Evolutionary conservation across 371 early-diverging fungal genomes (phyloP), one percentile per base, ranked within the genome.

Genomic region (Mucor lusitanicus): DNA sequence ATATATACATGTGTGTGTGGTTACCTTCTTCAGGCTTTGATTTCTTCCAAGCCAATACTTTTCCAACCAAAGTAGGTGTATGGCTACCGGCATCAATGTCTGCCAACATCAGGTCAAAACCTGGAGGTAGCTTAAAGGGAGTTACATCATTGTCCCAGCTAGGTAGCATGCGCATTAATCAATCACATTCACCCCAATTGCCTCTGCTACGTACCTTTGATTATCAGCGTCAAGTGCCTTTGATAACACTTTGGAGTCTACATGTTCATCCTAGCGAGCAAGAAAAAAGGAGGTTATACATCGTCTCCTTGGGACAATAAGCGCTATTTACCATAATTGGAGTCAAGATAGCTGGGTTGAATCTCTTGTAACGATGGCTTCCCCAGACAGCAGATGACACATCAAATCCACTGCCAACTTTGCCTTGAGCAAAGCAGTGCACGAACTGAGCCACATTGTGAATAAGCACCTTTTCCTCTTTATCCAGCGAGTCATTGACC

Each of bases 361-460:
- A 98, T 23, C 97, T 82, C 11, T 84, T 82, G 71, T 98, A 97
- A 5, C 85, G 75, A 68, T 96, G 97, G 37, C 89, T 89, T 12
- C 98, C 99, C 79, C 85, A 95, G 2, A 94, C 91, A 2, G 98
- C 99, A 17, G 95, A 87, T 4, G 93, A 90, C 17, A 99, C 96
- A 75, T 99, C 99, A 71, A 99, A 99, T 6, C 99, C 99, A 42
- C 91, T 91, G 3, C 99, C 99, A 28, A 99, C 89, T 75, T 99
- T 99, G 33, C 99, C 99, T 73, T 99, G 99, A 19, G 98, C 98
- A 39, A 91, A 79, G 63, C 97, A 96, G 80, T 99, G 99, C n/a
- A 90, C 86, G 57, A 90, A 88, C 77, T 97, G 98, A 0, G 99
- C 92, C 2, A 90, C 64, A 61, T 94, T 93, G 78, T 97, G 96